phyloP scores from a whole-genome alignment of 1,139 yeast genomes.

The Protomyces inouyei region DNA sequence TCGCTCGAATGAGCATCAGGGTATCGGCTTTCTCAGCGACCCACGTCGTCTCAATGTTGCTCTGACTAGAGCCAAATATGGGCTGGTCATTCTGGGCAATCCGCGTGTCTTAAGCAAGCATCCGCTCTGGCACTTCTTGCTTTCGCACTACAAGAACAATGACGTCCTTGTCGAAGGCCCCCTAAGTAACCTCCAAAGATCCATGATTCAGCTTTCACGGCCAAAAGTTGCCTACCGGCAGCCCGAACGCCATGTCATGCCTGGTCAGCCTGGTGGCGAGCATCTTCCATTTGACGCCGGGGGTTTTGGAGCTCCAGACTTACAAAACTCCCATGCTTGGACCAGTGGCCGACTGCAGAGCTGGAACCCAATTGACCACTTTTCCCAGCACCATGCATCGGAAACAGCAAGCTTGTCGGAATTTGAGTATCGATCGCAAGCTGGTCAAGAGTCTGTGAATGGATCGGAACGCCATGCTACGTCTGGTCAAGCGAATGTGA shows the following conservation, averaged over 20 bases:
- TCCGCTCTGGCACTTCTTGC: constrained; percentile 70
- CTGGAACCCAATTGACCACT: background rate
- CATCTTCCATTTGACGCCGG: background rate
- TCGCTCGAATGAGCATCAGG: constrained; percentile 76
- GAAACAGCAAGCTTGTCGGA: background rate
- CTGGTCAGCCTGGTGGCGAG: background rate
- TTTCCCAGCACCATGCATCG: background rate
- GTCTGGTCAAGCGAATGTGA: background rate
- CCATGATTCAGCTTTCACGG: constrained; percentile 56
- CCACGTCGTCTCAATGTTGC: constrained; percentile 92
- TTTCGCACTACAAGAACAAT: constrained; percentile 72
- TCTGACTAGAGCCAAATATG: constrained; percentile 83
- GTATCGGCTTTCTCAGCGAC: constrained; percentile 82
- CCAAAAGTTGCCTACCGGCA: constrained; percentile 34
- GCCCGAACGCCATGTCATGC: constrained; percentile 24
- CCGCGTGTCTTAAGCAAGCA: constrained; percentile 72
- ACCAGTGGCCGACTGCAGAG: background rate
- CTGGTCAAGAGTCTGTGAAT: constrained; percentile 11
- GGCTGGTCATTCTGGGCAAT: constrained; percentile 76
- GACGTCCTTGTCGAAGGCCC: constrained; percentile 94
- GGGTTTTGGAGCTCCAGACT: background rate
- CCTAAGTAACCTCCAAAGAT: constrained; percentile 68
- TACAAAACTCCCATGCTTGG: background rate
- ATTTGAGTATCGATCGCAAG: constrained; percentile 22
- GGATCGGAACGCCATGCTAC: background rate